phyloP scores from a whole-genome alignment of 352 stramenopile genomes.

The Pythium pectinolyticum region DNA sequence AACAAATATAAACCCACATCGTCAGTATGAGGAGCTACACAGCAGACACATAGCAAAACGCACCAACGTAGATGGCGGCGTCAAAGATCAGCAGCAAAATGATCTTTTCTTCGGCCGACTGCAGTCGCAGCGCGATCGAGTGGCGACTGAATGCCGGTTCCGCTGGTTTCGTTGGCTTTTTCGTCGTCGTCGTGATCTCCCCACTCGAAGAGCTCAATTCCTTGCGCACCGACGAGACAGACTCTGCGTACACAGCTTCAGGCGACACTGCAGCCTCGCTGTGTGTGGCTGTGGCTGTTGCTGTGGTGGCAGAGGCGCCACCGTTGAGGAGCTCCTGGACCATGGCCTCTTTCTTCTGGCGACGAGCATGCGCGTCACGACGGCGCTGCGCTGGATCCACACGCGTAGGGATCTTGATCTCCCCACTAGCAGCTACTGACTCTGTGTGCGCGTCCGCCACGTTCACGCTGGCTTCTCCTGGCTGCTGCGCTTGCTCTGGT shows the following conservation, averaged over 20 bases:
- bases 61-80: conserved; percentile 50
- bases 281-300: not conserved
- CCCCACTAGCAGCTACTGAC: not conserved
- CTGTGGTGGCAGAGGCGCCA: conserved; percentile 1
- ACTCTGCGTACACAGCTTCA: conserved; percentile 10
- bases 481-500: no score
- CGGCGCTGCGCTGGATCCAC: conserved; percentile 66
- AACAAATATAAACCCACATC: not conserved
- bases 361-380: conserved; percentile 60
- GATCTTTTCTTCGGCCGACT: conserved; percentile 54
- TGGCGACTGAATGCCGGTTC: conserved; percentile 54
- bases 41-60: conserved; percentile 6
- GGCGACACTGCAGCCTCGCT: not conserved
- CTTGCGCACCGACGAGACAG: conserved; percentile 3
- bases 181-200: conserved; percentile 14
- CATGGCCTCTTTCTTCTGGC: conserved; percentile 57
- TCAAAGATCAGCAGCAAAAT: conserved; percentile 54
- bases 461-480: no score
- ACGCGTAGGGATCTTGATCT: conserved; percentile 45
- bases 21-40: no score
- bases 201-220: no score
- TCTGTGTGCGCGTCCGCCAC: not conserved
- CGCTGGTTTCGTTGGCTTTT: conserved; percentile 12
- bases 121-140: conserved; percentile 50
- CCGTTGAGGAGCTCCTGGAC: conserved; percentile 53